Evolutionary conservation across 805 yeast species (phyloP), one percentile per base, ranked within the genome.

Genomic region (Schwanniomyces pseudopolymorphus): DNA sequence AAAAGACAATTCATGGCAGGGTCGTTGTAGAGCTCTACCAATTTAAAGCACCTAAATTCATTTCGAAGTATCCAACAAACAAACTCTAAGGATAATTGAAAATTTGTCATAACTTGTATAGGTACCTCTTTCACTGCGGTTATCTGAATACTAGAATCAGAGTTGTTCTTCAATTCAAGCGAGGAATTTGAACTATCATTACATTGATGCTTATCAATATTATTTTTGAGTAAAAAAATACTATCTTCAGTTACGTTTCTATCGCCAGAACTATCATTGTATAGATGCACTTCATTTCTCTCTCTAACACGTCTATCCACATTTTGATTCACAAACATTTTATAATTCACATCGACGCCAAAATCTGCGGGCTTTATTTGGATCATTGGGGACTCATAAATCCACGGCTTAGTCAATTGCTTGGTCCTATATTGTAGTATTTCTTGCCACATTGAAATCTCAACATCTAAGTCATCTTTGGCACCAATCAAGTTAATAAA

Each of bases 381-480:
- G 13, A 20, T 11, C 7, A 16, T 5, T 9, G 51, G 35, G 9
- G 55, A 50, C 2, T 22, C 41, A 39, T 51, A 59, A 4, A 49
- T 52, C 76, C 76, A 71, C 0, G 67, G 67, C 2, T 14, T 38
- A 5, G 24, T 14, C 3, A 70, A 53, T 4, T 50, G 37, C 11
- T 40, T 33, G 5, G 50, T 42, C 27, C 67, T 50, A 26, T 51
- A 52, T 1, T 52, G 50, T 14, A 71, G 46, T 10, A 58, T 52
- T 5, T 51, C 47, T 4, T 52, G 46, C 76, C 75, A 70, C 44
- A 54, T 55, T 4, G 39, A 48, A 13, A 69, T 42, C 43, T 72
- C 75, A 5, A 51, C 45, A 1, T 47, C 53, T 11, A 70, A 46
- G 13, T 57, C 60, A 16, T 28, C 42, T 4, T 42, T 31, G 1